phyloP scores from a whole-genome alignment of 768 basidiomycete species.

The Dictyophora rubrovolvata region DNA sequence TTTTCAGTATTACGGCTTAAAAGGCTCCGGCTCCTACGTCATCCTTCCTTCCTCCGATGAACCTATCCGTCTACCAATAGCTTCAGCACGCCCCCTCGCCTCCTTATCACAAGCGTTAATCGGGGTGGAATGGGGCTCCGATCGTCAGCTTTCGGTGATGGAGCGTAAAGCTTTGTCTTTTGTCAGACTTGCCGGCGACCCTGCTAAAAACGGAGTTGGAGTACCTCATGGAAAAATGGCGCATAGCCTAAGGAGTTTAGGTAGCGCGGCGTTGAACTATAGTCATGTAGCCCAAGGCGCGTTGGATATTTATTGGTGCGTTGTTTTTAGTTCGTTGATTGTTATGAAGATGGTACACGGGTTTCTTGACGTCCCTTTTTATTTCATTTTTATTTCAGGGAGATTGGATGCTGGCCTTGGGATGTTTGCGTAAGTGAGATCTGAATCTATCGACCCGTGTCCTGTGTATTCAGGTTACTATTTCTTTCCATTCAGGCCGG shows the following conservation, averaged over 20 bases:
- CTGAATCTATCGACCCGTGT: background rate
- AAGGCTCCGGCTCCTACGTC: conserved; percentile 72
- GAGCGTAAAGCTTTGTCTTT: conserved; percentile 57
- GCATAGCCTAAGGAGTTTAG: conserved; percentile 73
- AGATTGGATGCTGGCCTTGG: conserved; percentile 81
- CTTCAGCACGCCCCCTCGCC: conserved; percentile 44
- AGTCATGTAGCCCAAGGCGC: conserved; percentile 82
- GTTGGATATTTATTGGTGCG: conserved; percentile 78
- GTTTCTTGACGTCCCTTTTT: no score
- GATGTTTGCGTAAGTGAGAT: conserved; percentile 60
- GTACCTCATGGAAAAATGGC: conserved; percentile 73
- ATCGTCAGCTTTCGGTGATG: conserved; percentile 47
- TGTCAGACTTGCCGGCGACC: conserved; percentile 63
- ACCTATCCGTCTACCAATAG: conserved; percentile 45
- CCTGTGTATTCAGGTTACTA: background rate
- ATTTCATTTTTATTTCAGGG: conserved; percentile 35
- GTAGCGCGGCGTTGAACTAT: conserved; percentile 78
- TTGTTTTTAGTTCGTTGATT: background rate
- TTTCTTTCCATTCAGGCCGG: conserved; percentile 48
- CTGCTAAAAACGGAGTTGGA: conserved; percentile 26
- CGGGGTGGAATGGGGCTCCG: conserved; percentile 84
- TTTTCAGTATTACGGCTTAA: conserved; percentile 62
- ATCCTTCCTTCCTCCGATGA: conserved; percentile 30
- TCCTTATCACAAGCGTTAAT: conserved; percentile 66
- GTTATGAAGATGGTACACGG: background rate